Evolutionary conservation across 352 stramenopile species (phyloP).

Genomic region (Phytophthora tentaculata): DNA sequence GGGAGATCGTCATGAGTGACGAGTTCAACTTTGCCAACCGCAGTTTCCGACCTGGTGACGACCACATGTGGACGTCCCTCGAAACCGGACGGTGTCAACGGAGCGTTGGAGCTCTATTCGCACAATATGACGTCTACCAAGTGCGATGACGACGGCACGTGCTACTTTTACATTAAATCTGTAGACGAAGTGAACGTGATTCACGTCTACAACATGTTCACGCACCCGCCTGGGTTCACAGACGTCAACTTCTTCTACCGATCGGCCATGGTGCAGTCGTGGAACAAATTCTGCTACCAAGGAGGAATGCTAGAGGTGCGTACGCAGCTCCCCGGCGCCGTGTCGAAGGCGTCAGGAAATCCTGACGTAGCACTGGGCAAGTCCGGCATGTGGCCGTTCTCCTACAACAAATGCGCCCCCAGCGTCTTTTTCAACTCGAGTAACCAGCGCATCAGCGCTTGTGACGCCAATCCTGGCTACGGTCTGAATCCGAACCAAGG

Average conservation of each 20-base stretch:
- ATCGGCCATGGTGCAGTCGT: conserved; percentile 5
- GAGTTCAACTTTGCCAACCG: conserved; percentile 8
- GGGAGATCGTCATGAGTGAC: conserved; percentile 7
- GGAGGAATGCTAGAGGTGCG: conserved; percentile 7
- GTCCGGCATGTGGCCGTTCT: conserved; percentile 3
- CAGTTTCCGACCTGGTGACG: conserved; percentile 8
- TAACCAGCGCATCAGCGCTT: conserved; percentile 6
- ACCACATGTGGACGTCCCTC: conserved; percentile 3
- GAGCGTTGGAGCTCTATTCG: conserved; percentile 4
- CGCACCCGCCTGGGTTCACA: neutral
- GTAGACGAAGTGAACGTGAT: conserved; percentile 3
- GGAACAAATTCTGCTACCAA: conserved; percentile 9
- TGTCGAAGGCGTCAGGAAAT: conserved; percentile 1
- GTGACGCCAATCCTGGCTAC: conserved; percentile 3
- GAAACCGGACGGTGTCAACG: conserved; percentile 7
- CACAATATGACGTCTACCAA: conserved; percentile 8
- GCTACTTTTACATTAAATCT: conserved; percentile 2
- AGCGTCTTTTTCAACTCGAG: neutral
- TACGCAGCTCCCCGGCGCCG: neutral
- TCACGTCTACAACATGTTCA: conserved; percentile 11
- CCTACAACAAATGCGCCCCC: conserved; percentile 2
- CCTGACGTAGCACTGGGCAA: conserved; percentile 1
- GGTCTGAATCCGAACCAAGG: conserved; percentile 5
- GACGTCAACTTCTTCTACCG: conserved; percentile 1
- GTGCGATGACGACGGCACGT: neutral